Evolutionary conservation across 1,139 yeast genomes (phyloP).

Genomic region (Debaryomycetaceae sp.): DNA sequence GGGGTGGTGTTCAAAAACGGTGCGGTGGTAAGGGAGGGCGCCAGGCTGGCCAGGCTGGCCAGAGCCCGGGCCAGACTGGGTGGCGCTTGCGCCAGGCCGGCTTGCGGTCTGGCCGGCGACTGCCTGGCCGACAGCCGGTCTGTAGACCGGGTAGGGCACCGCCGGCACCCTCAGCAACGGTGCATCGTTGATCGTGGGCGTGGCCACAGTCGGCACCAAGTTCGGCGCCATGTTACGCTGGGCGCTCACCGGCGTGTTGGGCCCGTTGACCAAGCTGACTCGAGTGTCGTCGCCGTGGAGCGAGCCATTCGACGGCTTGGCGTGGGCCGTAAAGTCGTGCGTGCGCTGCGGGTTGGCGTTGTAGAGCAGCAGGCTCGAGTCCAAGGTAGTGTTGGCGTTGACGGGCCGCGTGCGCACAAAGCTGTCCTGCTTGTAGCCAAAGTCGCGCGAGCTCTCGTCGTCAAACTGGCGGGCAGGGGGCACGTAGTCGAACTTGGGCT

Average conservation of each 20-base stretch:
- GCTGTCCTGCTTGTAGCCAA: slow-evolving; percentile 8
- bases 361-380: slow-evolving; percentile 23
- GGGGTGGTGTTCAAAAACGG: slow-evolving; percentile 44
- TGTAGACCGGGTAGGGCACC: slow-evolving; percentile 19
- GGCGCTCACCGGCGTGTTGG: slow-evolving; percentile 29
- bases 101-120: too few relatives aligned
- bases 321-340: slow-evolving; percentile 39
- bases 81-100: too few relatives aligned
- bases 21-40: slow-evolving; percentile 13
- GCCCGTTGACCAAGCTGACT: slow-evolving; percentile 25
- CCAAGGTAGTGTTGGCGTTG: slow-evolving; percentile 8
- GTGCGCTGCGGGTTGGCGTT: slow-evolving; percentile 32
- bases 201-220: slow-evolving; percentile 25
- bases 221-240: slow-evolving; percentile 32
- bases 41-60: slow-evolving; percentile 5
- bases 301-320: too few relatives aligned
- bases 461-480: slow-evolving; percentile 6
- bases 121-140: too few relatives aligned
- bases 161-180: slow-evolving; percentile 17
- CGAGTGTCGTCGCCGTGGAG: slow-evolving; percentile 16
- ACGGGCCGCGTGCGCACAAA: too few relatives aligned
- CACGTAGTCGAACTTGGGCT: slow-evolving; percentile 6
- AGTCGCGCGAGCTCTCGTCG: slow-evolving; percentile 17
- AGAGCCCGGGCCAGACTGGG: too few relatives aligned
- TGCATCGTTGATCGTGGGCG: slow-evolving; percentile 23